Conservation (phyloP, 164 flowering plant genomes). For the Berberis thunbergii region DNA sequence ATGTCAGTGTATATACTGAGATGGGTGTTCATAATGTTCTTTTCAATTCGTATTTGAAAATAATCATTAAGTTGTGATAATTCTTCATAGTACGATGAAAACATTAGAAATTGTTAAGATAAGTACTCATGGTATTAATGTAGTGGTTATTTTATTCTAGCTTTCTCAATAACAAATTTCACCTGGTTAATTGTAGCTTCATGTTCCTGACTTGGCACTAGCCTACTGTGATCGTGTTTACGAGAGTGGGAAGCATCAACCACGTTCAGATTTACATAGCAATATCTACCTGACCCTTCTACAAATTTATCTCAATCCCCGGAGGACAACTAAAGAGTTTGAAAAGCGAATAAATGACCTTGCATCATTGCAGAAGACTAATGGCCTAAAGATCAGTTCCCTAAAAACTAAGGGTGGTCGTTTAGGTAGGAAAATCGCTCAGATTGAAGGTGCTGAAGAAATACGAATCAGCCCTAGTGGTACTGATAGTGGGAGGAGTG, state of each 20-base stretch:
- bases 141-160: no score
- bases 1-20: no score
- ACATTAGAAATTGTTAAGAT: no score
- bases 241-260: slow-evolving; percentile 45
- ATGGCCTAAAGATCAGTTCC: slow-evolving; percentile 30
- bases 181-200: slow-evolving; percentile 41
- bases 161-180: no score
- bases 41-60: no score
- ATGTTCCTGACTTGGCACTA: slow-evolving; percentile 82
- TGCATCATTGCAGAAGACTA: slow-evolving; percentile 37
- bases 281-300: slow-evolving; percentile 87
- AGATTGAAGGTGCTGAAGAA: slow-evolving; percentile 89
- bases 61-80: no score
- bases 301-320: slow-evolving; percentile 94
- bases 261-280: slow-evolving; percentile 39
- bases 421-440: slow-evolving; percentile 66
- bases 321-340: slow-evolving; percentile 63
- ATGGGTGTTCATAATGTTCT: no score
- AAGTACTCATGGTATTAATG: no score
- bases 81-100: no score
- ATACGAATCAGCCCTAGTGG: slow-evolving; percentile 42
- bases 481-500: slow-evolving; percentile 89
- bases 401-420: slow-evolving; percentile 51
- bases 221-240: slow-evolving; percentile 91
- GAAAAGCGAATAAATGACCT: slow-evolving; percentile 61